Evolutionary conservation across 352 stramenopile genomes (phyloP), one percentile per base, ranked within the genome.

Genomic region (Globisporangium ultimum): DNA sequence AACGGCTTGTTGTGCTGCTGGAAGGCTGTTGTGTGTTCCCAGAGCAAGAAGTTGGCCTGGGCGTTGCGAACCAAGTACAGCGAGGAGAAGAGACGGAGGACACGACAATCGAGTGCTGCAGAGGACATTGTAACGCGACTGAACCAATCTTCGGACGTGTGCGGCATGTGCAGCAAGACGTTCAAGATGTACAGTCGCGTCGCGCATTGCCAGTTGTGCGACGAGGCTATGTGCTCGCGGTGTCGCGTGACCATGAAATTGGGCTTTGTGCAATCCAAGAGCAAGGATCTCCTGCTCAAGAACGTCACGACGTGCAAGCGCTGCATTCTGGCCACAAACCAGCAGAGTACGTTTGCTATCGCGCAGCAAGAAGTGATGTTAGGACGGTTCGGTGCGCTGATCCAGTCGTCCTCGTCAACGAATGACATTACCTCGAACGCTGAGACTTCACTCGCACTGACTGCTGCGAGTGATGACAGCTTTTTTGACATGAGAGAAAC

Each of bases 241-340:
- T 80, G 71, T 43, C 73, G 71, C 32, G 69, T 80, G 48, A 60
- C 48, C 57, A 77, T 84, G 54, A 74, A 82, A 51, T 56, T 82
- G 17, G 66, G 60, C 0, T 61, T 82, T 9, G 72, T 75, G 46
- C 63, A 78, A 28, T 68, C 71, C 14, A 71, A 74, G 59, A 84
- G 84, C 59, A 80, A 87, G 53, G 72, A 82, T 8, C 20, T 60
- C n/a, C 28, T 28, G 5, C 36, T 57, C 38, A 57, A 57, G 38
- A 57, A 47, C 52, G 43, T 60, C 28, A 51, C 32, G 42, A n/a
- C 53, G 17, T 60, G 54, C 54, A 60, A 60, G 46, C 15, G 42
- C 18, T 60, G 54, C 46, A 42, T 60, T 32, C 17, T 22, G 24
- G 32, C 5, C 24, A 36, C 18, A 12, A 53, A 41, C 54, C 43